Base-by-base conservation (phyloP, 192 early-diverging fungal genomes). In the Backusella tuberculispora region DNA sequence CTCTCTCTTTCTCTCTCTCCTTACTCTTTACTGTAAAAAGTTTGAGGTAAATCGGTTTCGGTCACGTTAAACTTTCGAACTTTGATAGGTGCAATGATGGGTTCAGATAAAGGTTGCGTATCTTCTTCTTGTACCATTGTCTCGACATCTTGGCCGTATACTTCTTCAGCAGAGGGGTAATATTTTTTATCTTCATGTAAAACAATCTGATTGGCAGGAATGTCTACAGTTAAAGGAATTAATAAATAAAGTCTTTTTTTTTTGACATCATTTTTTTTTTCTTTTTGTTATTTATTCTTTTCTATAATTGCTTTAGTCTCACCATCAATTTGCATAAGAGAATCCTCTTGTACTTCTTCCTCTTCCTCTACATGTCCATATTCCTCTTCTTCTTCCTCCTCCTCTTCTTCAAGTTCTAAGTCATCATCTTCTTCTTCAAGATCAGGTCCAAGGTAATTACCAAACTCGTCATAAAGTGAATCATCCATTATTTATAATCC, bases 181-280 rank as follows among this genome's bases (percentile, higher is more conserved):
- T 98, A 98, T 78, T 95, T 95, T 80, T 99, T 99, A 77, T 99
- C 97, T 80, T 99, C 98, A 69, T 99, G 98, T 69, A 98, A 86
- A 1, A 99, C 92, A 45, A 99, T 89, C 76, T 96, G 94, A 63
- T 85, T 91, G 40, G 78, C 73, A 29, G 90, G 83, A 79, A 88
- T 83, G 66, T 88, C 89, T 90, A 50, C 47, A 24, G 43, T 29
- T 29, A 41, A 45, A 43, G 17, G 34, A 43, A 34, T 34, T 29
- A 26, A 72, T 45, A 47, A 74, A n/a, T n/a, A 21, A 44, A 44
- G 34, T 13, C n/a, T 19, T 75, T 50, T 46, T 46, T 41, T 73
- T 19, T 44, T 19, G 5, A 26, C n/a, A n/a, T n/a, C n/a, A n/a
- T n/a, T n/a, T n/a, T n/a, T n/a, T n/a, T n/a, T n/a, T n/a, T n/a